Conservation (phyloP, 2,329 filamentous ascomycete species). For the Apiospora rasikravindrae region DNA sequence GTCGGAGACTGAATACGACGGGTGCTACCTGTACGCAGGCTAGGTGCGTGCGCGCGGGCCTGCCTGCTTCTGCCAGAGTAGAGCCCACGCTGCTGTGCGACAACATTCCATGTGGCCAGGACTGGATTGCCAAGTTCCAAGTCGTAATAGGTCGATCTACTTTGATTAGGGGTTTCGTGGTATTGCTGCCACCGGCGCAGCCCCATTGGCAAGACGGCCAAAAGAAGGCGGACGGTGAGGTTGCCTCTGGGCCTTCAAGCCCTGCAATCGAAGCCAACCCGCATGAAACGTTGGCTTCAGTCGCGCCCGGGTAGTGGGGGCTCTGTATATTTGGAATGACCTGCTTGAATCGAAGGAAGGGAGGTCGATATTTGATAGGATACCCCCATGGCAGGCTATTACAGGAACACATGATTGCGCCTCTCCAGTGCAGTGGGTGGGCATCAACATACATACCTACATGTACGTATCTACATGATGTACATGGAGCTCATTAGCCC, state of each 20-base stretch:
- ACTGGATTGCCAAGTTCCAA: background rate
- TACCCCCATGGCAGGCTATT: background rate
- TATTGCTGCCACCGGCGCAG: background rate
- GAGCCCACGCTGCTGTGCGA: background rate
- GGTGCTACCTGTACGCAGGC: background rate
- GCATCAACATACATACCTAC: background rate
- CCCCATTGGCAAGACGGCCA: background rate
- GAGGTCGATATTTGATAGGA: background rate
- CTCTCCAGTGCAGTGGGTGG: background rate
- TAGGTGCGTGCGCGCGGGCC: background rate
- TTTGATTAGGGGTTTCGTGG: background rate
- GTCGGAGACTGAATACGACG: background rate
- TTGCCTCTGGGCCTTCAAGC: conserved; percentile 1
- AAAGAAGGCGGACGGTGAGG: background rate
- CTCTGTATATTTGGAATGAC: background rate
- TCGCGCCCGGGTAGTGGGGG: conserved; percentile 8
- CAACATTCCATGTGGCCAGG: background rate
- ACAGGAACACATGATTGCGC: background rate
- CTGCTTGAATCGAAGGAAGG: background rate
- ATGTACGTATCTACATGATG: no score
- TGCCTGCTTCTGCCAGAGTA: background rate
- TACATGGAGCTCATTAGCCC: background rate
- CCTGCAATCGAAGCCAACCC: conserved; percentile 10
- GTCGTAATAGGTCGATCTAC: background rate
- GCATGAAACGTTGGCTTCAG: conserved; percentile 15